Base-by-base conservation (phyloP, 1,139 yeast genomes). In the Pneumocystis jirovecii region DNA sequence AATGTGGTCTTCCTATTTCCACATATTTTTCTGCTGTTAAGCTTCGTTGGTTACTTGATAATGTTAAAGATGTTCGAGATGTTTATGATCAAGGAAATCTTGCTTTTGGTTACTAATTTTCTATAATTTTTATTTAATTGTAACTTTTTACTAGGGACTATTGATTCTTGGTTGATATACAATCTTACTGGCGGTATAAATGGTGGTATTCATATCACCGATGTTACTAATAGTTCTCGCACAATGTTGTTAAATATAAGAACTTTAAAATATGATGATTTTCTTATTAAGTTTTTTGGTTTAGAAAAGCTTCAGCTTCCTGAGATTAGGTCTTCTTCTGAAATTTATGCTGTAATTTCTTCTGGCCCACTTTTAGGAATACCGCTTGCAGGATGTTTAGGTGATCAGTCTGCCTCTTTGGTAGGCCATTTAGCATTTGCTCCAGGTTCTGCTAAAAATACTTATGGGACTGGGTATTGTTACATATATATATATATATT, bases 391-490 rank as follows among this genome's bases (percentile, higher is more conserved):
- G 97, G 97, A 59, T 89, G 96, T 76, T 80, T 91, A 40, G 97
- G 97, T 68, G 97, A 91, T 77, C 97, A 91, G 78, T 84, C 93
- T 67, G 91, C 97, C 3, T 95, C 97, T 3, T 78, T 91, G 68
- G 96, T 90, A 64, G 97, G 97, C 44, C 97, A 91, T 76, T 77
- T 89, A 75, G 96, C 96, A 1, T 83, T 89, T 72, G 81, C 82
- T 70, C 81, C 84, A 42, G 97, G 97, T 66, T 84, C 87, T 65
- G 96, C 96, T 60, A 91, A 91, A 76, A 89, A 96, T 80, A 91
- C 97, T n/a, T 91, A 90, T 74, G 97, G 97, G 70, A 91, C 97
- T 1, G 97, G 97, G 69, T 89, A 96, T 75, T 91, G 3, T 60
- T 60, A 10, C 3, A 12, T 39, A 15, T 60, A 10, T 3, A 12